Conservation (phyloP, 2,329 filamentous ascomycete genomes). For the Lecanicillium sp. region DNA sequence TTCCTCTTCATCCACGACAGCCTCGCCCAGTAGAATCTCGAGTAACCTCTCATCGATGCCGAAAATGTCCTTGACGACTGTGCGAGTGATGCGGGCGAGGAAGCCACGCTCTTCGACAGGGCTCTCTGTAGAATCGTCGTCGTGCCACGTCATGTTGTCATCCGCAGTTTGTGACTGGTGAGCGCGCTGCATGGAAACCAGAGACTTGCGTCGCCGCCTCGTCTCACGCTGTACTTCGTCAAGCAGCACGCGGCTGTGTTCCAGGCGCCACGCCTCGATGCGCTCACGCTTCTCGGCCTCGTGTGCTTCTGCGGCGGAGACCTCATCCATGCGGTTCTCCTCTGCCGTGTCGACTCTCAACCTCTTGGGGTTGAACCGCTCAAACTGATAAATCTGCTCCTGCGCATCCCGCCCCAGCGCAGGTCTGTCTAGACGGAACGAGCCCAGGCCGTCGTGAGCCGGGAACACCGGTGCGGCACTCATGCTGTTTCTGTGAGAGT, state of each 20-base stretch:
- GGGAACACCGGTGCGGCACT: conserved; percentile 70
- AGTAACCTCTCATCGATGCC: conserved; percentile 84
- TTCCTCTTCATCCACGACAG: conserved; percentile 47
- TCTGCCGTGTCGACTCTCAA: conserved; percentile 50
- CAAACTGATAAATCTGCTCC: conserved; percentile 84
- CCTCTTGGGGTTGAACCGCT: conserved; percentile 71
- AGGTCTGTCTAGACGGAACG: conserved; percentile 63
- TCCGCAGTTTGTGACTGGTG: conserved; percentile 25
- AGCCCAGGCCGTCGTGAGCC: conserved; percentile 84
- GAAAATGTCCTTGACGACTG: conserved; percentile 81
- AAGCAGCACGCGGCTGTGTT: conserved; percentile 78
- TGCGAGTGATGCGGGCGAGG: conserved; percentile 75
- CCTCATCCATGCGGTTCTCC: conserved; percentile 38
- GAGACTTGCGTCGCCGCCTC: conserved; percentile 57
- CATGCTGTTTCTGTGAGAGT: conserved; percentile 22
- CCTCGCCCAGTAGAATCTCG: conserved; percentile 80
- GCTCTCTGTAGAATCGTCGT: conserved; percentile 38
- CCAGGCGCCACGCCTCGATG: conserved; percentile 87
- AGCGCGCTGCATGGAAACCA: conserved; percentile 37
- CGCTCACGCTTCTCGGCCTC: conserved; percentile 72
- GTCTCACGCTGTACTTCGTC: conserved; percentile 90
- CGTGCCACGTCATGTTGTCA: conserved; percentile 46
- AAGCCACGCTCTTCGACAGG: conserved; percentile 58
- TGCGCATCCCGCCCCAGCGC: conserved; percentile 55
- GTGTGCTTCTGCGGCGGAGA: conserved; percentile 28